Conservation (phyloP, 2,329 filamentous ascomycete genomes). For the Cryphonectria carpinicola region DNA sequence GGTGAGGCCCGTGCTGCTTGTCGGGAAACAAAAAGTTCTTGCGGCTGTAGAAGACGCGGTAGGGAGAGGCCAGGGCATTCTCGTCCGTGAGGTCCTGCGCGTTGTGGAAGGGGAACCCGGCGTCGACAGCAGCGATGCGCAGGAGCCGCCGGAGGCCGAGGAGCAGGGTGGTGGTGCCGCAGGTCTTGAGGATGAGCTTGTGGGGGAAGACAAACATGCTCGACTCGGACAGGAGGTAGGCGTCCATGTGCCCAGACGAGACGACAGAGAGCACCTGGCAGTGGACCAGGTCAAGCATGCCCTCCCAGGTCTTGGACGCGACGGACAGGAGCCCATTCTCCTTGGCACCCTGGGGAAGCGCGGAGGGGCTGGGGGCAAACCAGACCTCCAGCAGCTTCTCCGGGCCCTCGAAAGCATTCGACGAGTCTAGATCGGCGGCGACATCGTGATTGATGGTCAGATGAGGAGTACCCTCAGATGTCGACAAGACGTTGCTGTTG, state of each 20-base stretch:
- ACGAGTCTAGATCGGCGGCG: constrained; percentile 88
- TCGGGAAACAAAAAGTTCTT: constrained; percentile 98
- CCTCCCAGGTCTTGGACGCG: constrained; percentile 83
- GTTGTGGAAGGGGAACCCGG: constrained; percentile 85
- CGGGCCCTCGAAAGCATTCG: constrained; percentile 95
- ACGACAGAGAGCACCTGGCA: constrained; percentile 97
- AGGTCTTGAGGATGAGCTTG: constrained; percentile 98
- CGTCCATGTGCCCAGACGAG: constrained; percentile 90
- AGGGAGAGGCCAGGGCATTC: constrained; percentile 79
- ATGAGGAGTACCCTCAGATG: constrained; percentile 81
- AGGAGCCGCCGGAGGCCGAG: constrained; percentile 88
- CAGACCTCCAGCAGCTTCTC: constrained; percentile 99
- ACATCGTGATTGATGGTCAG: constrained; percentile 97
- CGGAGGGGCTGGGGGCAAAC: constrained; percentile 81
- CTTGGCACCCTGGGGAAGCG: constrained; percentile 71
- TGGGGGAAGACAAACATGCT: constrained; percentile 99
- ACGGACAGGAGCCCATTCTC: constrained; percentile 86
- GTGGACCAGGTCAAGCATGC: constrained; percentile 96
- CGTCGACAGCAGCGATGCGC: constrained; percentile 84
- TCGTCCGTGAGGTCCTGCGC: constrained; percentile 68
- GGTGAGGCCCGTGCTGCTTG: constrained; percentile 90
- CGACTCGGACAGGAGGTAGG: constrained; percentile 95
- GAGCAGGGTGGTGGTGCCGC: constrained; percentile 92
- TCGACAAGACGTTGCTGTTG: constrained; percentile 80
- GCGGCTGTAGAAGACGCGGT: constrained; percentile 97